Evolutionary conservation across 108 stramenopile species (phyloP).

Genomic region (Stephanodiscus minutulus): DNA sequence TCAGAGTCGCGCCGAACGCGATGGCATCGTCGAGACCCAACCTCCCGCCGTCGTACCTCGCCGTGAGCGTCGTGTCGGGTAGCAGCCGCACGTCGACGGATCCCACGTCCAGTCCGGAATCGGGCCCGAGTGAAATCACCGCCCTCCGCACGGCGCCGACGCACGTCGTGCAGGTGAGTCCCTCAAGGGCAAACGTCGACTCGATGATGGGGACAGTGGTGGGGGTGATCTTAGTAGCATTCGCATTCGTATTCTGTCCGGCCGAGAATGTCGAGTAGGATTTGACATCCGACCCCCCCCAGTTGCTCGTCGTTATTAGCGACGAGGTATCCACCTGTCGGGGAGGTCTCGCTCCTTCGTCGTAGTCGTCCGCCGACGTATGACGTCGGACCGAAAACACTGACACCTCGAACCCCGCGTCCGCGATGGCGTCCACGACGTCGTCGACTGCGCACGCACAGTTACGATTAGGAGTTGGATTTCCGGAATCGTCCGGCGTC

Average conservation of each 20-base stretch:
- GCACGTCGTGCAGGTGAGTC: constrained; percentile 52
- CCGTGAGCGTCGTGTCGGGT: constrained; percentile 48
- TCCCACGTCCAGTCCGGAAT: constrained; percentile 27
- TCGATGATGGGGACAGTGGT: constrained; percentile 21
- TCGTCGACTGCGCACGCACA: too few species aligned
- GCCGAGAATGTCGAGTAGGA: neutral
- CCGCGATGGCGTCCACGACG: too few species aligned
- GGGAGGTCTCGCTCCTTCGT: too few species aligned
- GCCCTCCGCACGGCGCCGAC: constrained; percentile 42
- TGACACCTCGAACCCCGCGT: too few species aligned
- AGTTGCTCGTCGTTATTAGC: too few species aligned
- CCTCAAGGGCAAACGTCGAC: constrained; percentile 50
- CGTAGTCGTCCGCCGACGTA: too few species aligned
- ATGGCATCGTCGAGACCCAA: constrained; percentile 30
- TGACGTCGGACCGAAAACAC: too few species aligned
- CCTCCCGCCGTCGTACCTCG: constrained; percentile 12
- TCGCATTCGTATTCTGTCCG: neutral
- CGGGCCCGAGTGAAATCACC: constrained; percentile 31
- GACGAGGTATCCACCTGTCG: too few species aligned
- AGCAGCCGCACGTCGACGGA: constrained; percentile 48
- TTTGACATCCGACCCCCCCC: too few species aligned
- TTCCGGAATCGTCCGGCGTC: too few species aligned
- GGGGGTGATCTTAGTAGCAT: too few species aligned
- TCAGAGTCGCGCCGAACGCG: constrained; percentile 41
- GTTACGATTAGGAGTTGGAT: too few species aligned